phyloP scores from a whole-genome alignment of 352 stramenopile genomes.

The Pythium aquatile region DNA sequence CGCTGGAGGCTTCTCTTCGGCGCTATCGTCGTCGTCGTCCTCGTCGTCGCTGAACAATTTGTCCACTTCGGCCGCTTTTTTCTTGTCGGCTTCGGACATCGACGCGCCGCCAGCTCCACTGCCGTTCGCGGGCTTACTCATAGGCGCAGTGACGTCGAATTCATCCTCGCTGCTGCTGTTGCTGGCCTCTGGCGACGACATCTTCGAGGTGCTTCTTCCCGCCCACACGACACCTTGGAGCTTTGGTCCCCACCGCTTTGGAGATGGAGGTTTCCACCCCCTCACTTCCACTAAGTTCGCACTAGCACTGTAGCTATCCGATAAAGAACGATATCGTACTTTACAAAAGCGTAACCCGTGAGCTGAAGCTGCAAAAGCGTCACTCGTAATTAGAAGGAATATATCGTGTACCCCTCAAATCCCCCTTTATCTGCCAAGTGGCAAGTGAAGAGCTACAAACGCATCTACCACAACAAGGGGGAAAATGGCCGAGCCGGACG shows the following conservation, averaged over 20 bases:
- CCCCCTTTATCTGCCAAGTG: constrained; percentile 15
- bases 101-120: background rate
- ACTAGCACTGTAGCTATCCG: background rate
- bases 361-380: constrained; percentile 2
- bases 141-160: constrained; percentile 57
- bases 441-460: constrained; percentile 11
- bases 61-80: constrained; percentile 37
- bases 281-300: constrained; percentile 5
- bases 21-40: constrained; percentile 43
- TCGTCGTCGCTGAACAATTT: constrained; percentile 72
- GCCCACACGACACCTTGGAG: background rate
- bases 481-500: constrained; percentile 93
- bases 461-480: background rate
- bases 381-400: constrained; percentile 15
- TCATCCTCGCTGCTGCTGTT: constrained; percentile 73
- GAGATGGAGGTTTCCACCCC: constrained; percentile 18
- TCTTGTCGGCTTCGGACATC: constrained; percentile 19
- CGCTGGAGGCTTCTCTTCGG: constrained; percentile 21
- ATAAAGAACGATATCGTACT: constrained; percentile 17
- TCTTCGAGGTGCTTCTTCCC: background rate
- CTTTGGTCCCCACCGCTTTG: background rate
- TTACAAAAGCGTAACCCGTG: background rate
- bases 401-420: background rate
- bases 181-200: constrained; percentile 64
- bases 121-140: constrained; percentile 23